Evolutionary conservation across 1,284 basidiomycete genomes (phyloP), one percentile per base, ranked within the genome.

Genomic region (Lignosus rhinocerotis): DNA sequence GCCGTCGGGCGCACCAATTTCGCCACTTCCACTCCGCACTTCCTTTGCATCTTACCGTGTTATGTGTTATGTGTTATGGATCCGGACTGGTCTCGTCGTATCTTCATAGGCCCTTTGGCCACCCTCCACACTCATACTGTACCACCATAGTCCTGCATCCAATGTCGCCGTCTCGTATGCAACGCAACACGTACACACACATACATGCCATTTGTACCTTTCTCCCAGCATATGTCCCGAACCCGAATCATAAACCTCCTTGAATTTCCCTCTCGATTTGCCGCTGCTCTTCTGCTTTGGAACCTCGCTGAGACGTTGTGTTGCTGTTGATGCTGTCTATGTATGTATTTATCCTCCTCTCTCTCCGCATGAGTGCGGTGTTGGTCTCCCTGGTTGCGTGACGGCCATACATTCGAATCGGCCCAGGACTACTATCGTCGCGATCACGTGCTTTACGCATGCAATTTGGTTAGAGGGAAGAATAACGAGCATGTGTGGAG

Each of bases 71-170:
- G 25, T 31, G n/a, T 25, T 58, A 34, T 53, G 41, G 34, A 53
- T 38, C 53, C 34, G 39, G 44, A 48, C 42, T 10, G 43, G 19
- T 49, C 36, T 49, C 44, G 16, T 47, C 36, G 39, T 17, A 19
- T 16, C 19, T 42, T 32, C 32, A 19, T 51, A 8, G 31, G 25
- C n/a, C 31, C 21, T 17, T 33, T n/a, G 48, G 55, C 55, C n/a
- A n/a, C 41, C 43, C 19, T 14, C 43, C 17, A 31, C 17, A 55
- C 39, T 58, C 56, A 64, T 64, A 64, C 59, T 64, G 62, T 64
- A 61, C 59, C 41, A 64, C 49, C 54, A 64, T 47, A 59, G 58
- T 49, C 56, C 49, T 56, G 59, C 56, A 64, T 60, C 39, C 59
- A 57, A 53, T 58, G 59, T 55, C 62, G 51, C 59, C 61, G 59